A percentile compares a stretch with the other conserved stretches of the same genome.
Conservation (phyloP, 176 grass and related monocot species). For the Chloris gayana region DNA sequence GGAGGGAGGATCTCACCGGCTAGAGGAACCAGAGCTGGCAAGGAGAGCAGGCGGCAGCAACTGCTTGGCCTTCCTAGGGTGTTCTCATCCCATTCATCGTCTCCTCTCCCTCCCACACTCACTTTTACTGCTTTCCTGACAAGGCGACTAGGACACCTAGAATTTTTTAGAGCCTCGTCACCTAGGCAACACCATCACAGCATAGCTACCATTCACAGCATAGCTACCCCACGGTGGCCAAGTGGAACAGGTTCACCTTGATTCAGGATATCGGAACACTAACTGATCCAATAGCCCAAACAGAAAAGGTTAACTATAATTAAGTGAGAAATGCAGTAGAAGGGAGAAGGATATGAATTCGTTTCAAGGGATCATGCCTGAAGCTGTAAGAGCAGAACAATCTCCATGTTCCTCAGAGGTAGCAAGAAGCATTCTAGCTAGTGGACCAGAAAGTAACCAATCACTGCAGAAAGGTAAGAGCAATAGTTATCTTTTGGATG, state of each 20-base stretch:
- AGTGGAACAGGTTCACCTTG: background rate
- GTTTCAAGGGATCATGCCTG: slow-evolving; percentile 64
- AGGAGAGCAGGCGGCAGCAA: no score
- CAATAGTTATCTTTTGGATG: background rate
- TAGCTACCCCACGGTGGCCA: background rate
- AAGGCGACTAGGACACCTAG: no score
- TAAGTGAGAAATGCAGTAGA: background rate
- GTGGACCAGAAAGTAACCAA: slow-evolving; percentile 81
- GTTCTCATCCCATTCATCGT: no score
- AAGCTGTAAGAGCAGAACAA: slow-evolving; percentile 64
- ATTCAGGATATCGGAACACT: background rate
- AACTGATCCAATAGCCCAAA: background rate
- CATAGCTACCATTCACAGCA: no score
- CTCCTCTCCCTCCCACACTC: no score
- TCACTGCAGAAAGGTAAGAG: slow-evolving; percentile 53
- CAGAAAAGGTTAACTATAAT: slow-evolving; percentile 4
- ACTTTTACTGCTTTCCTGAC: no score
- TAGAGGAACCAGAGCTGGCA: no score
- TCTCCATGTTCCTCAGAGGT: slow-evolving; percentile 62
- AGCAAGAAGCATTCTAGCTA: slow-evolving; percentile 75
- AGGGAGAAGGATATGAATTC: background rate
- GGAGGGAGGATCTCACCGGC: no score
- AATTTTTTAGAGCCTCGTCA: no score
- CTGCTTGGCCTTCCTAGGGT: no score
- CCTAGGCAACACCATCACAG: no score